Percentiles rank a stretch among this genome's conserved stretches.
These are phyloP conservation scores for Ganoderma leucocontextum DNA, from an alignment of 1,284 basidiomycete species.

Conservation along the genomic window DNA sequence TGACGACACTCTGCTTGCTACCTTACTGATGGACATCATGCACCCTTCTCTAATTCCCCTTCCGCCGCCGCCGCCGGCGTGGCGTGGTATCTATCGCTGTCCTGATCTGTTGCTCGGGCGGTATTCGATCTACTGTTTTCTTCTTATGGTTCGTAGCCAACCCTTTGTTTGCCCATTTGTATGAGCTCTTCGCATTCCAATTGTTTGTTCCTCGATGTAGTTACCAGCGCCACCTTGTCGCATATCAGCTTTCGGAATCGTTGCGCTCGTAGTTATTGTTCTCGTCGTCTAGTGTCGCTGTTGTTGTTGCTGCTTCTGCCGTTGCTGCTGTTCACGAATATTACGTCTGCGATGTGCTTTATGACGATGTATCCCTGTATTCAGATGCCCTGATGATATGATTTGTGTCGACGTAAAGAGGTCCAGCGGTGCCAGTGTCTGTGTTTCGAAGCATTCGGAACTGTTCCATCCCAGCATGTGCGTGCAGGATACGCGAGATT, in stretches of 20 bases:
- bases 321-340: slow-evolving; percentile 27
- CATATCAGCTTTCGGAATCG: slow-evolving; percentile 16
- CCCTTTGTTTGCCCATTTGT: slow-evolving; percentile 9
- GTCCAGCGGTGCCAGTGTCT: not conserved
- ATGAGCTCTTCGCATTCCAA: slow-evolving; percentile 2
- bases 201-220: slow-evolving; percentile 7
- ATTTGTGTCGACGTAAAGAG: slow-evolving; percentile 7
- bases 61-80: slow-evolving; percentile 19
- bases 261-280: slow-evolving; percentile 15
- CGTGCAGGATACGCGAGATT: not conserved
- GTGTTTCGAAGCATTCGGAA: not conserved
- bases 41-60: slow-evolving; percentile 22
- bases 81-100: slow-evolving; percentile 30
- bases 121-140: slow-evolving; percentile 26
- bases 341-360: slow-evolving; percentile 28
- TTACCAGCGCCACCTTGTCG: not conserved
- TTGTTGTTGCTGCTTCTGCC: slow-evolving; percentile 26
- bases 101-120: slow-evolving; percentile 25
- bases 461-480: not conserved
- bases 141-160: slow-evolving; percentile 5
- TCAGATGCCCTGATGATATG: slow-evolving; percentile 16
- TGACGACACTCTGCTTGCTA: not conserved
- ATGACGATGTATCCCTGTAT: slow-evolving; percentile 31
- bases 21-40: slow-evolving; percentile 24
- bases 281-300: slow-evolving; percentile 24